Evolutionary conservation across 164 flowering plant genomes (phyloP), one percentile per base, ranked within the genome.

Genomic region (Liriodendron chinense): DNA sequence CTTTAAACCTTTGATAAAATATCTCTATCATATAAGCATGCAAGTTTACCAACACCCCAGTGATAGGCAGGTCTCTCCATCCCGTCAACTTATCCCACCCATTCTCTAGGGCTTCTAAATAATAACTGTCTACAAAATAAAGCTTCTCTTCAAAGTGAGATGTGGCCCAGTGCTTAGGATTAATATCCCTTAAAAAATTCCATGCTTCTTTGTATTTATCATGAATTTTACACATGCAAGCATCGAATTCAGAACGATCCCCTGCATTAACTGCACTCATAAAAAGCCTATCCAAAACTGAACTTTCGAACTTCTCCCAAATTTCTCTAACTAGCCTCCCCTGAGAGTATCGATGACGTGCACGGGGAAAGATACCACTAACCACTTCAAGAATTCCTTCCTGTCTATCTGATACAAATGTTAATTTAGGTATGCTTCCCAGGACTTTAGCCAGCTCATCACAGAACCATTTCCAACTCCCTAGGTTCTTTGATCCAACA

Each of bases 401-500:
- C 56, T 47, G 53, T 69, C 43, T 69, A 9, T 43, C 18, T 47
- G 53, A 26, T 14, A 69, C 2, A 47, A 69, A 26, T 69, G 56
- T 69, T 18, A 47, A 1, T 47, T 69, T n/a, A 1, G 12, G 14
- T 3, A 10, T 9, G 4, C 4, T 8, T 8, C 3, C 20, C 71
- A 69, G n/a, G 18, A 47, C 12, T 16, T 1, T 9, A 20, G 56
- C 50, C 50, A 69, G 18, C 18, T 47, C 13, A 20, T 47, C 56
- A 69, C 57, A 69, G 53, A 69, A 69, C 71, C 71, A 69, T 12
- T 7, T n/a, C 71, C 71, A 69, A 18, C 5, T 43, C 57, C 47
- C 57, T 47, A 8, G 26, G 6, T 69, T 20, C 5, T 47, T 20
- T 69, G 56, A 43, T 21, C 47, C 24, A 21, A 69, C 71, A 47